Base-by-base conservation (phyloP, 1,284 basidiomycete genomes). In the Tylopilus sp. region DNA sequence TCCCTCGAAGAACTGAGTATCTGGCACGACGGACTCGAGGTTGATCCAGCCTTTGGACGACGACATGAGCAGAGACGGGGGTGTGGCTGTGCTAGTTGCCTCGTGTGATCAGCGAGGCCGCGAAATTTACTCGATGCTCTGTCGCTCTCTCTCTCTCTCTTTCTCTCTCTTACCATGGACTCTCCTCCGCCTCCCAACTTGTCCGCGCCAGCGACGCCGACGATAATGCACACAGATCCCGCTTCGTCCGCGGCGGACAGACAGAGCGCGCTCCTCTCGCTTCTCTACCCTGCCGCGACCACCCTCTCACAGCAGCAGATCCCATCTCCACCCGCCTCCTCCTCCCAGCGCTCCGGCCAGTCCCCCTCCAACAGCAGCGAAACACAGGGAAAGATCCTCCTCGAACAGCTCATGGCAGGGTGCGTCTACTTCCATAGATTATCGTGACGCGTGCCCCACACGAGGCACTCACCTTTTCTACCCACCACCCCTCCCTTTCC, bases 351-450 rank as follows among this genome's bases (percentile, higher is more conserved):
- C 62, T 72, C 77, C 12, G 77, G 73, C 40, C 72, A 77, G 44
- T 79, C 78, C 23, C 76, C 79, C 10, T 70, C 75, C 10, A 68
- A 55, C 48, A 75, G 71, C 55, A 81, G 74, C 54, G 84, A 87
- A 55, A 68, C 77, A 1, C 84, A 86, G 62, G 84, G 84, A 44
- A 86, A 89, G 69, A 73, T 82, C 52, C 66, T 90, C 56, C 68
- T 90, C 49, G 88, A 90, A 57, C 84, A 89, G 62, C 71, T 90
- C 52, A 87, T 90, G 82, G 74, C 81, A 51, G 82, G 84, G 86
- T 89, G 63, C 72, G 84, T 74, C 25, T 56, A 3, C 16, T 3
- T 15, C 10, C 19, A 11, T 8, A 31, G 38, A 41, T 43, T 34
- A 46, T 46, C 45, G 4, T 47, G 40, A 11, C 38, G 2, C 65